phyloP scores from a whole-genome alignment of 345 rosid genomes.

The Eucalyptus regnans region DNA sequence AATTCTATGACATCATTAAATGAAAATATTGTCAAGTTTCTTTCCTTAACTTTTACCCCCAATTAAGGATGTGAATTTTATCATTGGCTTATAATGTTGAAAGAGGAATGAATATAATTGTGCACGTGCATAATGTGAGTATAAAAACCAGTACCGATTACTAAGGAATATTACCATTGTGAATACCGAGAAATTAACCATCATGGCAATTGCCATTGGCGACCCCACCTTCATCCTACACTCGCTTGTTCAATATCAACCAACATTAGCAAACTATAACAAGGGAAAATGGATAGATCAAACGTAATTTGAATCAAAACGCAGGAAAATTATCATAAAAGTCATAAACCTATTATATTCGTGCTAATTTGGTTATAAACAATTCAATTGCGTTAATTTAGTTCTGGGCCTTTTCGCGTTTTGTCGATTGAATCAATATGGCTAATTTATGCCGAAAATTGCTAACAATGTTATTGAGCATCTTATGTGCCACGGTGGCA shows the following conservation, averaged over 20 bases:
- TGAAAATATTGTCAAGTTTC: background rate
- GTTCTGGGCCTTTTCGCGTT: no score
- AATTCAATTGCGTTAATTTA: no score
- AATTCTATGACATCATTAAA: background rate
- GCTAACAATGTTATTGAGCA: background rate
- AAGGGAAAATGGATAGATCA: background rate
- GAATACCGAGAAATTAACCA: background rate
- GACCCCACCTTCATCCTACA: background rate
- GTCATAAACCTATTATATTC: no score
- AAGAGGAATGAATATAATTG: background rate
- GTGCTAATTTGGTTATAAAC: no score
- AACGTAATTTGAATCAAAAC: no score
- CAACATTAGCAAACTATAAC: background rate
- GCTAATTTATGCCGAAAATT: no score
- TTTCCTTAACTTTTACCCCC: background rate
- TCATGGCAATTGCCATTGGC: background rate
- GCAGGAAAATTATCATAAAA: no score
- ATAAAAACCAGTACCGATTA: background rate
- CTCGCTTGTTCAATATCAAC: background rate
- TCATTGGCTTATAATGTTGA: background rate
- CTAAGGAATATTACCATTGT: background rate
- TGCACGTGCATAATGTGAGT: background rate
- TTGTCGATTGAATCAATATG: no score
- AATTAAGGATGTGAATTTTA: background rate
- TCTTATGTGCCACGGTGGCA: accelerated